Evolutionary conservation across 768 basidiomycete genomes (phyloP).

Genomic region (Udeniomyces megalosporus): DNA sequence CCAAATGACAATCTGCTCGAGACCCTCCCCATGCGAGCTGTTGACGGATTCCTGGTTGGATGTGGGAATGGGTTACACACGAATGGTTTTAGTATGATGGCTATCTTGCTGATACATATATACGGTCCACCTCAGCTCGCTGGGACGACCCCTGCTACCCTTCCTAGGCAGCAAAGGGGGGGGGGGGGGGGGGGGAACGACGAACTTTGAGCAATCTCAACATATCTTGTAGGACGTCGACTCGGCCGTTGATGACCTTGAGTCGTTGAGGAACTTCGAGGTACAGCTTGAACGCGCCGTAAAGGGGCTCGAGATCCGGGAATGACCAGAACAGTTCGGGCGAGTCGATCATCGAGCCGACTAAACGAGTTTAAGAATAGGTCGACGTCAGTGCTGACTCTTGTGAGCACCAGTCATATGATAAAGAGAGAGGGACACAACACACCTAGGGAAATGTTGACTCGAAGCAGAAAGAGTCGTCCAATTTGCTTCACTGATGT

Average conservation of each 20-base stretch:
- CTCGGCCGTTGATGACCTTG: conserved; percentile 78
- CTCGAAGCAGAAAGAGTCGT: conserved; percentile 76
- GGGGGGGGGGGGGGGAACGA: neutral
- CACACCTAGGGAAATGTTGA: conserved; percentile 62
- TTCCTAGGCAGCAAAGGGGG: neutral
- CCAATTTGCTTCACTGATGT: conserved; percentile 77
- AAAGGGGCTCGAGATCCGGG: conserved; percentile 86
- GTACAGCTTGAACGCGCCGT: conserved; percentile 58
- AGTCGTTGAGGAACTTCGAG: conserved; percentile 89
- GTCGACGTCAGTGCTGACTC: neutral
- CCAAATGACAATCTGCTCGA: conserved; percentile 15
- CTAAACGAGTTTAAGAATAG: neutral
- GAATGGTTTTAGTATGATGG: no score
- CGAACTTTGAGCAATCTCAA: conserved; percentile 76
- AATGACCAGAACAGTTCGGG: conserved; percentile 41
- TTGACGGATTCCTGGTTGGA: conserved; percentile 15
- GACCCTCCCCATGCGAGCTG: conserved; percentile 12
- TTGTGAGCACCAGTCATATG: neutral
- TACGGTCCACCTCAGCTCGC: neutral
- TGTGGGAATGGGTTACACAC: neutral
- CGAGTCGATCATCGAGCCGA: conserved; percentile 3
- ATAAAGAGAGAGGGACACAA: conserved; percentile 32
- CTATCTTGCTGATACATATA: no score
- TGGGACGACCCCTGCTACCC: neutral
- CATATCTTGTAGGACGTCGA: conserved; percentile 95